A percentile compares a stretch with the other conserved stretches of the same genome.
These are phyloP conservation scores for Fusarium sp. DNA, from an alignment of 2,329 filamentous ascomycete species.

Conservation along the genomic window DNA sequence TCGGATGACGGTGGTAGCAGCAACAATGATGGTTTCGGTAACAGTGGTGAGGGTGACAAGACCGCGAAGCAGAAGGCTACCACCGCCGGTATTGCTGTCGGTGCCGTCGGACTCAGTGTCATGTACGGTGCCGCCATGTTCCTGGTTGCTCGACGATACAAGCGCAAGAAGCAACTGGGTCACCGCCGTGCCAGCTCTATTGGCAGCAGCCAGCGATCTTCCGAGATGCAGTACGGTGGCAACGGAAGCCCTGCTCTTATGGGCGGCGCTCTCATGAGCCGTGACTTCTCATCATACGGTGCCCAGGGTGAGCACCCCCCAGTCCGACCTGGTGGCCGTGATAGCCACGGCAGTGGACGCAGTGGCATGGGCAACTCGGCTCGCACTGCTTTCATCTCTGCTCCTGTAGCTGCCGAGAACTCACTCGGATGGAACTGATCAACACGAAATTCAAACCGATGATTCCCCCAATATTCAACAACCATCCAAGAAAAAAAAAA, in stretches of 20 bases:
- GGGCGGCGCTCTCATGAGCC: constrained; percentile 73
- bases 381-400: constrained; percentile 78
- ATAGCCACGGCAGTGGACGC: constrained; percentile 75
- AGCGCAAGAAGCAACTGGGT: constrained; percentile 80
- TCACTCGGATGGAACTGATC: constrained; percentile 90
- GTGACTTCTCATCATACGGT: constrained; percentile 66
- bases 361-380: constrained; percentile 64
- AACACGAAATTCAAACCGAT: constrained; percentile 16
- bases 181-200: constrained; percentile 83
- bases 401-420: constrained; percentile 92
- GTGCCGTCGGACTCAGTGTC: constrained; percentile 80
- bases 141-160: constrained; percentile 88
- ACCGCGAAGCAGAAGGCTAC: constrained; percentile 71
- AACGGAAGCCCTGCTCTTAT: constrained; percentile 71
- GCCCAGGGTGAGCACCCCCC: constrained; percentile 48
- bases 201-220: constrained; percentile 58
- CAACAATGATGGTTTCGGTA: constrained; percentile 56
- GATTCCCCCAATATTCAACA: constrained; percentile 26
- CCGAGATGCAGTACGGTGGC: constrained; percentile 64
- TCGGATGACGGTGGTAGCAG: constrained; percentile 52
- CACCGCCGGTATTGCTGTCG: constrained; percentile 77
- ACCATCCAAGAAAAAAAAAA: constrained; percentile 25
- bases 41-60: constrained; percentile 58
- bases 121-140: constrained; percentile 97
- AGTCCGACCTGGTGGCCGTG: constrained; percentile 54